Base-by-base conservation (phyloP, 1,284 basidiomycete genomes). In the Sphagnurus paluster region DNA sequence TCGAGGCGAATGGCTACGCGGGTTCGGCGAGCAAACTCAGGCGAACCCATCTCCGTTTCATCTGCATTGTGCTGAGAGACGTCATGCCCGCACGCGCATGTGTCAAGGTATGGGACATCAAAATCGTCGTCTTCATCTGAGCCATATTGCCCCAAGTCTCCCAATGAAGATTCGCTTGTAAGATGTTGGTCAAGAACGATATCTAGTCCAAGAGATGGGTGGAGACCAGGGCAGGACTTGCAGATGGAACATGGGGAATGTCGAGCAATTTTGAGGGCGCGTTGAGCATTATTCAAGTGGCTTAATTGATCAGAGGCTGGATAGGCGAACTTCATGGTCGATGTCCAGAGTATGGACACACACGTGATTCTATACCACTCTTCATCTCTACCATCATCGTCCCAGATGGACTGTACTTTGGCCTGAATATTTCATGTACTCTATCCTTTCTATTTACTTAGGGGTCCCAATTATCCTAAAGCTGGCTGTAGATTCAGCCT, bases 1-100 rank as follows among this genome's bases (percentile, higher is more conserved):
- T 97, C 93, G 42, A 95, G 75, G 42, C 90, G 77, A 43, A 90
- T 78, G 2, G 91, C 93, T 6, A 92, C 82, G 54, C 84, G 84
- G 37, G 77, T 82, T 62, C 89, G 76, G 33, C 93, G 77, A 24
- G 67, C 67, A 61, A 85, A 84, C 62, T 90, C 88, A 29, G 76
- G 75, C 33, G 65, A 66, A 33, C 77, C 81, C 26, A 87, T 61
- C 38, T 66, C 66, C 14, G 67, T 63, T 48, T 79, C 76, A 64
- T 89, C 78, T 20, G 88, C 85, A 17, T 85, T 83, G 57, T 92
- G 89, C 32, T 80, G 76, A 32, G 67, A 68, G 49, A 84, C 78
- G 24, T 71, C 74, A 66, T 94, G 93, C 0, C 87, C 84, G 65
- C 93, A 97, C 11, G 65, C 74, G 62, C 92, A 95, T 0, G 62